phyloP scores from a whole-genome alignment of 2,329 filamentous ascomycete species.

The Alternaria sp. region DNA sequence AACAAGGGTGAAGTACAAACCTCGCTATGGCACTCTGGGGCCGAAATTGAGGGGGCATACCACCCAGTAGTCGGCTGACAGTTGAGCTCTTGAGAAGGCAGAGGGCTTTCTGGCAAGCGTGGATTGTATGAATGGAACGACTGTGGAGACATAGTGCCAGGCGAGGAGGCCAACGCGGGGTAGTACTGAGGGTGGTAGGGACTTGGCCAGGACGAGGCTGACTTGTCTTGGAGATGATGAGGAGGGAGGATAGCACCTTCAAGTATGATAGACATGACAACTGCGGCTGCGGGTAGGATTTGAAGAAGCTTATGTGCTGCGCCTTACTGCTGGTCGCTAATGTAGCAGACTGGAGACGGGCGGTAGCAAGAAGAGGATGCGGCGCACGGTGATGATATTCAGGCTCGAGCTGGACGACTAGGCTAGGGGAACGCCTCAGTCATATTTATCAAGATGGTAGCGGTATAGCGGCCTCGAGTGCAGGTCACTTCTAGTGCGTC shows the following conservation, averaged over 20 bases:
- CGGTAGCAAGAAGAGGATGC: constrained; percentile 9
- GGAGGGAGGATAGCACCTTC: constrained; percentile 45
- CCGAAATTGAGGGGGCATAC: constrained; percentile 39
- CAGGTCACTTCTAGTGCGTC: constrained; percentile 40
- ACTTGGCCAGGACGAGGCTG: constrained; percentile 34
- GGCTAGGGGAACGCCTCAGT: constrained; percentile 23
- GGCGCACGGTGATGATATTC: constrained; percentile 13
- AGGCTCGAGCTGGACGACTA: constrained; percentile 19
- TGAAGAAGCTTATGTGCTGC: constrained; percentile 20
- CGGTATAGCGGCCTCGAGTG: constrained; percentile 20
- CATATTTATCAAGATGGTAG: constrained; percentile 31
- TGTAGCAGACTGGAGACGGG: constrained; percentile 15
- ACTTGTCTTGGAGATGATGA: constrained; percentile 37
- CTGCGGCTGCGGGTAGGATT: constrained; percentile 13
- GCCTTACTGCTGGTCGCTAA: constrained; percentile 17
- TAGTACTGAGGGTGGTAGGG: constrained; percentile 34
- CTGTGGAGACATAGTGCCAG: constrained; percentile 42
- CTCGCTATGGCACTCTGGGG: constrained; percentile 35
- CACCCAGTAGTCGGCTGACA: constrained; percentile 35
- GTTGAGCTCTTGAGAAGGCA: constrained; percentile 34
- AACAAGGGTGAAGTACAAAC: constrained; percentile 30
- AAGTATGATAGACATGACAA: constrained; percentile 44
- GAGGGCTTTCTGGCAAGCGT: constrained; percentile 33
- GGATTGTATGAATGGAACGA: constrained; percentile 39
- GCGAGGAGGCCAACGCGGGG: constrained; percentile 35